Evolutionary conservation across 345 rosid species (phyloP).

Genomic region (Triadica sebifera): DNA sequence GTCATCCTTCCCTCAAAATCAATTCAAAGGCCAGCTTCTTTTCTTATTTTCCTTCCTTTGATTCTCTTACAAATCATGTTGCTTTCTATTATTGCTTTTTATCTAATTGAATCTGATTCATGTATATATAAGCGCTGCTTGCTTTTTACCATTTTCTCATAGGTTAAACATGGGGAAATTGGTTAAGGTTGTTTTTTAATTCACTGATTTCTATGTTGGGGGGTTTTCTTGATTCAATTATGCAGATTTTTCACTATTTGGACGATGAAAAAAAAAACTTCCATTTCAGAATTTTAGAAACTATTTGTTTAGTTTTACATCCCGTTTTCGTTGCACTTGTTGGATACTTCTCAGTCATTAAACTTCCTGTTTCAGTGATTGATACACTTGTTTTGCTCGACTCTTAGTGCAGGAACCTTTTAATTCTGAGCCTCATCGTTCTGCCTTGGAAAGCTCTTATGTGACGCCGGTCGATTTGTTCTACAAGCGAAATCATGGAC

Average conservation of each 20-base stretch:
- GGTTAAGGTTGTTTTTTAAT: background rate
- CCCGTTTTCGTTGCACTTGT: background rate
- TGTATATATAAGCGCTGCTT: background rate
- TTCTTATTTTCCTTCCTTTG: background rate
- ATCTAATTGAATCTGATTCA: background rate
- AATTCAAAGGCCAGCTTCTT: slow-evolving; percentile 58
- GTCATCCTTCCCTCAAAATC: slow-evolving; percentile 66
- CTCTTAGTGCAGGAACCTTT: slow-evolving; percentile 65
- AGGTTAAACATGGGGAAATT: background rate
- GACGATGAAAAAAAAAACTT: background rate
- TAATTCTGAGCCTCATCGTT: slow-evolving; percentile 91
- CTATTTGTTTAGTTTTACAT: background rate
- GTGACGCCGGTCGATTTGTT: slow-evolving; percentile 83
- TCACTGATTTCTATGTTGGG: background rate
- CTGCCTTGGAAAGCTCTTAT: slow-evolving; percentile 62
- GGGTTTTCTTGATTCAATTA: background rate
- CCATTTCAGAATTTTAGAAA: no score
- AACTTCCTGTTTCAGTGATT: background rate
- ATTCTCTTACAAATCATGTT: background rate
- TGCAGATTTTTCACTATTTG: background rate
- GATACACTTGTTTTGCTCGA: background rate
- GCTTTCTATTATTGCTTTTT: background rate
- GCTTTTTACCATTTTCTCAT: background rate
- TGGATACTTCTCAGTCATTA: background rate
- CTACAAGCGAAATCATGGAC: slow-evolving; percentile 95